Evolutionary conservation across 345 rosid species (phyloP).

Genomic region (Hypericum androsaemum): DNA sequence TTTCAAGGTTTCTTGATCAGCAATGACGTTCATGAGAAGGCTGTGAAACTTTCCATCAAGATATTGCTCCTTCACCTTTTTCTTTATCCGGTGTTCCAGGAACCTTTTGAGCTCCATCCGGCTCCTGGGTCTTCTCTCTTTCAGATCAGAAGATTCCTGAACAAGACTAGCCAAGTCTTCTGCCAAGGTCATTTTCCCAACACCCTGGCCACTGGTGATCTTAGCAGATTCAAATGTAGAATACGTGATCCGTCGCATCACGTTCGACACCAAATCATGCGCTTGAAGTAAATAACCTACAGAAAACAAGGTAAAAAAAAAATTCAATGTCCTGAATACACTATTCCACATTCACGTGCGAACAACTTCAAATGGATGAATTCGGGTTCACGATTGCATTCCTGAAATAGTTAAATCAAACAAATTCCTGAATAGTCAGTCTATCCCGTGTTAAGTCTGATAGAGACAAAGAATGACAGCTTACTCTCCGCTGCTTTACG

Average conservation of each 20-base stretch:
- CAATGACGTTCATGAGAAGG: slow-evolving; percentile 49
- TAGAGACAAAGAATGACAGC: no score
- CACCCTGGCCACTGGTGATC: slow-evolving; percentile 16
- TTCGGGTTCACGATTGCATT: no score
- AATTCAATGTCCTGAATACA: no score
- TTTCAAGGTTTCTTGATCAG: slow-evolving; percentile 54
- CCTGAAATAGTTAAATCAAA: no score
- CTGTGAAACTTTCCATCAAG: slow-evolving; percentile 47
- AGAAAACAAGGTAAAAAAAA: no score
- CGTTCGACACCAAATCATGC: no score
- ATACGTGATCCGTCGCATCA: background rate
- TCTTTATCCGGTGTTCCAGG: slow-evolving; percentile 64
- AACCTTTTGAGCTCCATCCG: slow-evolving; percentile 62
- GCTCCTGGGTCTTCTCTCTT: slow-evolving; percentile 36
- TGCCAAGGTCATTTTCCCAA: slow-evolving; percentile 40
- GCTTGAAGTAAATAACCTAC: no score
- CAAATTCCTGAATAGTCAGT: no score
- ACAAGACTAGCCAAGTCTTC: slow-evolving; percentile 51
- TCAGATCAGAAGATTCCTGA: slow-evolving; percentile 39
- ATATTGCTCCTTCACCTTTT: slow-evolving; percentile 68
- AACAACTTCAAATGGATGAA: no score
- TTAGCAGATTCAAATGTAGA: slow-evolving; percentile 21
- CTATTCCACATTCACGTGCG: no score
- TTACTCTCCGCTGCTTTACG: no score
- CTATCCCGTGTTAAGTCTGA: no score